Evolutionary conservation across 306 rosid species (phyloP).

Genomic region (Lupinus albus): DNA sequence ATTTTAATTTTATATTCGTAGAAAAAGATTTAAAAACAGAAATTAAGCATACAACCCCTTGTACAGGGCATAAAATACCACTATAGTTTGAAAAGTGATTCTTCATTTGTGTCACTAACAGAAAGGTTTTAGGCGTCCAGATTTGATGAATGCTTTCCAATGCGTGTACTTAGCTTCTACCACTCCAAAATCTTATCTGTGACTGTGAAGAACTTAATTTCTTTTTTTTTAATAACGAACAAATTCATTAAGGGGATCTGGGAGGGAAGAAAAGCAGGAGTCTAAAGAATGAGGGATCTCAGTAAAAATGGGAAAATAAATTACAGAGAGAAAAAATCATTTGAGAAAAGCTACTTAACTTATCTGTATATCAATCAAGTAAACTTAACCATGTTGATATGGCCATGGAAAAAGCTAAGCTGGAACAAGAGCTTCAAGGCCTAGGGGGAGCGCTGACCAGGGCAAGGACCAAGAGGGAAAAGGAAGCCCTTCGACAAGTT

Average conservation of each 20-base stretch:
- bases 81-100: neutral
- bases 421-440: too few species aligned
- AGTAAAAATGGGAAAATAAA: neutral
- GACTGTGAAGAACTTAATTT: neutral
- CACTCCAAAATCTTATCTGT: neutral
- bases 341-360: neutral
- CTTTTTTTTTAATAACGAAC: neutral
- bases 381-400: neutral
- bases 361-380: neutral
- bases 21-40: conserved; percentile 13
- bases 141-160: neutral
- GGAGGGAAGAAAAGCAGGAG: too few species aligned
- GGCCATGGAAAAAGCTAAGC: too few species aligned
- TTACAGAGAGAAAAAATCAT: neutral
- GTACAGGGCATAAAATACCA: too few species aligned
- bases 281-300: neutral
- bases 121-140: neutral
- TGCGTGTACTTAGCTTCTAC: neutral
- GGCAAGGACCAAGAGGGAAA: too few species aligned
- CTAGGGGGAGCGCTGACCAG: too few species aligned
- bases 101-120: neutral
- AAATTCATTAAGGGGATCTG: neutral
- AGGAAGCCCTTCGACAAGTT: too few species aligned
- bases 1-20: conserved; percentile 5
- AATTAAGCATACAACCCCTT: conserved; percentile 1